Conservation (phyloP, 192 early-diverging fungal species). For the Umbelopsis sp. region DNA sequence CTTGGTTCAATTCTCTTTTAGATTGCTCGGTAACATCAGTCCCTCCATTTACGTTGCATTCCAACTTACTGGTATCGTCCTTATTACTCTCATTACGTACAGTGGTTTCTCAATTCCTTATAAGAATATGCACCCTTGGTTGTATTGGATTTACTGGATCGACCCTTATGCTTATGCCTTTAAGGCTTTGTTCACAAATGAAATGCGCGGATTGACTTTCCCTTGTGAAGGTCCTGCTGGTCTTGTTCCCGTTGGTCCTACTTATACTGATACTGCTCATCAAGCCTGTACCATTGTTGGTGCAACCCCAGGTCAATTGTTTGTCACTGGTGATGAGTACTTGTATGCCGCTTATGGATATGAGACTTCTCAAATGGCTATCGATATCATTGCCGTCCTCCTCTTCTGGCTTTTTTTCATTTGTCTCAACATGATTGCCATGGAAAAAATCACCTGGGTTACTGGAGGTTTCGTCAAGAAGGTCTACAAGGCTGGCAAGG, state of each 20-base stretch:
- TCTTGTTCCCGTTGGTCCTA: constrained; percentile 36
- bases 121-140: constrained; percentile 62
- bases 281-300: constrained; percentile 69
- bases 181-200: constrained; percentile 62
- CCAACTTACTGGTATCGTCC: constrained; percentile 50
- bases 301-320: constrained; percentile 48
- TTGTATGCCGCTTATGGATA: constrained; percentile 56
- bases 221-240: constrained; percentile 35
- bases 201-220: constrained; percentile 56
- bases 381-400: constrained; percentile 60
- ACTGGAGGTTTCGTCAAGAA: constrained; percentile 55
- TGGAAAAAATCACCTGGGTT: constrained; percentile 67
- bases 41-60: constrained; percentile 54
- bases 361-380: constrained; percentile 54
- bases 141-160: constrained; percentile 65
- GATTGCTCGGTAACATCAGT: constrained; percentile 52
- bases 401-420: constrained; percentile 49
- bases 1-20: too few relatives aligned
- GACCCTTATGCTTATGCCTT: constrained; percentile 64
- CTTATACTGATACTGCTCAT: constrained; percentile 42
- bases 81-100: constrained; percentile 56
- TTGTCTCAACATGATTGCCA: constrained; percentile 38
- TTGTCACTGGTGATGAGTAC: constrained; percentile 66
- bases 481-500: constrained; percentile 45
- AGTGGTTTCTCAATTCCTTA: constrained; percentile 66